Evolutionary conservation across 2,329 filamentous ascomycete species (phyloP), one percentile per base, ranked within the genome.

Genomic region (Neonectria faginata): DNA sequence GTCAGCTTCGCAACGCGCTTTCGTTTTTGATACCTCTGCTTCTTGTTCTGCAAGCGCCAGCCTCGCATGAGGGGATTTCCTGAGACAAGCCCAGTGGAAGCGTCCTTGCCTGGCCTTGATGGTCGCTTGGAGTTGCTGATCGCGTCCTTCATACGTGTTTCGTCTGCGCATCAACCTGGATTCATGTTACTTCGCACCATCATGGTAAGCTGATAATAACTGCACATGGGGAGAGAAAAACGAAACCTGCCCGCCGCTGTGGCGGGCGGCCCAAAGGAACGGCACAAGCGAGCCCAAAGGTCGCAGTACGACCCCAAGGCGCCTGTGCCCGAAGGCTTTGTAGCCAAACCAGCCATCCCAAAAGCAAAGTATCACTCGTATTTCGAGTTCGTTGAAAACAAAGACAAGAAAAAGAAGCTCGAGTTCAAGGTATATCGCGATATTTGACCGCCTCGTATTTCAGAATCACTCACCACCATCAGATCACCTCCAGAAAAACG

Each of bases 331-430:
- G 64, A 72, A 27, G 75, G 73, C 53, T 74, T 82, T 57, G 76
- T 79, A 55, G 79, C 80, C 51, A 82, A 79, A 64, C 79, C 77
- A 50, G 69, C 76, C 27, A 62, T 78, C 14, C 78, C 83, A 39
- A 85, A 82, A 65, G 78, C 82, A 47, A 88, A 88, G 73, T 86
- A 91, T 75, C 84, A 86, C 69, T 84, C 86, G 14, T 89, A 88
- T 73, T 89, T 88, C 71, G 88, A 91, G 76, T 83, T 89, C 66
- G 85, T 89, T 64, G 85, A 90, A 71, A 91, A 91, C 72, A 83
- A 83, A 62, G 85, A 90, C 68, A 88, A 85, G 74, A 90, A 88
- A 76, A 87, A 87, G 78, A 90, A 88, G 73, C 82, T 91, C 55
- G 87, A 90, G 73, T 84, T 85, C 67, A 70, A 88, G 86, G 88